These are phyloP conservation scores for Orbilia ellipsospora DNA, from an alignment of 2,329 filamentous ascomycete species.

Conservation along the genomic window DNA sequence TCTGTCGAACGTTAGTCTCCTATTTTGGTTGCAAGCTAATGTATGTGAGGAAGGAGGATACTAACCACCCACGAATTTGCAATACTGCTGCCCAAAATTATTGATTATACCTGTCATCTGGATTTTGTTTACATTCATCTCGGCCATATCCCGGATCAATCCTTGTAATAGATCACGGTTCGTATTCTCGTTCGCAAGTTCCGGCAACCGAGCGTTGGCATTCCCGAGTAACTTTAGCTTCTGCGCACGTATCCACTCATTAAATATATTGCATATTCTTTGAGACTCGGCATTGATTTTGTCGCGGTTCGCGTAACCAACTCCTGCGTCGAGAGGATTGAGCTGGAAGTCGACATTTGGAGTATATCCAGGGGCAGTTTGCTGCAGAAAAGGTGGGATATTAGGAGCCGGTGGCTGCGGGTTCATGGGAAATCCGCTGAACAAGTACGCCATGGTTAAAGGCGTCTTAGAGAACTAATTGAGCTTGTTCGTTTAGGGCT, in stretches of 20 bases:
- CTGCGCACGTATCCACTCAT: constrained; percentile 41
- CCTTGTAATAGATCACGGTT: constrained; percentile 30
- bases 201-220: constrained; percentile 14
- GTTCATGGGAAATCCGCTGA: constrained; percentile 6
- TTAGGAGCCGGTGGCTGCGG: not conserved
- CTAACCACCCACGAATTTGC: constrained; percentile 37
- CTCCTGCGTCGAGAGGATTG: constrained; percentile 25
- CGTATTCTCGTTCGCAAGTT: constrained; percentile 27
- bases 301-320: constrained; percentile 37
- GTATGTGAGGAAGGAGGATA: not conserved
- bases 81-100: constrained; percentile 48
- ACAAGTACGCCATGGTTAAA: constrained; percentile 22
- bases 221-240: constrained; percentile 24
- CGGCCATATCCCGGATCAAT: constrained; percentile 38
- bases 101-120: constrained; percentile 34
- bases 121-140: constrained; percentile 33
- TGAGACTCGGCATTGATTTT: constrained; percentile 27
- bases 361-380: constrained; percentile 25
- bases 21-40: not conserved
- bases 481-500: too few species aligned
- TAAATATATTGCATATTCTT: constrained; percentile 41
- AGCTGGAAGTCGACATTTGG: constrained; percentile 46
- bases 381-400: not conserved
- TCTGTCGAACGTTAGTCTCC: constrained; percentile 24
- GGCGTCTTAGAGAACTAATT: too few species aligned